Conservation (phyloP, 352 stramenopile species). For the Phytophthora podocarpi region DNA sequence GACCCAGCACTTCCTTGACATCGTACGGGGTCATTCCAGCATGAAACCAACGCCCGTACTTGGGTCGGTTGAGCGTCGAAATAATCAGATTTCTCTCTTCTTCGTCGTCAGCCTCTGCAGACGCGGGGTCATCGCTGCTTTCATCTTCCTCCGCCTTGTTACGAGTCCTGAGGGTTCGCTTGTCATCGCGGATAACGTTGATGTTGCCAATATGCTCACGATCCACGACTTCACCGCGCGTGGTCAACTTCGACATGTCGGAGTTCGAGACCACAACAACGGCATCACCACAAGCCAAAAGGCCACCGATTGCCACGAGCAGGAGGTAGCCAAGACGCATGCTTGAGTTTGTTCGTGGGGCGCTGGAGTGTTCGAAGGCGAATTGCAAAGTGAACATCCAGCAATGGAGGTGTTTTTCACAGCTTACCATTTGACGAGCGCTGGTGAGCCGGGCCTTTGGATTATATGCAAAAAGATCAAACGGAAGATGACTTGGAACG, state of each 20-base stretch:
- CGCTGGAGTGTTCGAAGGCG: background rate
- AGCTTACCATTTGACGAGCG: no score
- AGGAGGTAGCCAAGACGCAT: slow-evolving; percentile 8
- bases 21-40: slow-evolving; percentile 7
- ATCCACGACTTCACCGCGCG: background rate
- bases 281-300: background rate
- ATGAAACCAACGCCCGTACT: slow-evolving; percentile 16
- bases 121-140: background rate
- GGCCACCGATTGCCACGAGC: background rate
- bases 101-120: background rate
- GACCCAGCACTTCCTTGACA: slow-evolving; percentile 9
- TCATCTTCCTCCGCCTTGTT: background rate
- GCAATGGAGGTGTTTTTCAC: no score
- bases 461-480: no score
- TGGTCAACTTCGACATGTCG: background rate
- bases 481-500: slow-evolving; percentile 10
- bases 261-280: background rate
- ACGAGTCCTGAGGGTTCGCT: background rate
- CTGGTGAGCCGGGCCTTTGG: no score
- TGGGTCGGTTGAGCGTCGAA: slow-evolving; percentile 1
- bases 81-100: slow-evolving; percentile 16
- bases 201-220: background rate
- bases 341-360: background rate
- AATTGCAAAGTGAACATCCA: slow-evolving; percentile 22
- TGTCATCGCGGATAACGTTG: background rate